A percentile compares a stretch with the other conserved stretches of the same genome.
Conservation (phyloP, 2,329 filamentous ascomycete species). For the Fusarium irregulare region DNA sequence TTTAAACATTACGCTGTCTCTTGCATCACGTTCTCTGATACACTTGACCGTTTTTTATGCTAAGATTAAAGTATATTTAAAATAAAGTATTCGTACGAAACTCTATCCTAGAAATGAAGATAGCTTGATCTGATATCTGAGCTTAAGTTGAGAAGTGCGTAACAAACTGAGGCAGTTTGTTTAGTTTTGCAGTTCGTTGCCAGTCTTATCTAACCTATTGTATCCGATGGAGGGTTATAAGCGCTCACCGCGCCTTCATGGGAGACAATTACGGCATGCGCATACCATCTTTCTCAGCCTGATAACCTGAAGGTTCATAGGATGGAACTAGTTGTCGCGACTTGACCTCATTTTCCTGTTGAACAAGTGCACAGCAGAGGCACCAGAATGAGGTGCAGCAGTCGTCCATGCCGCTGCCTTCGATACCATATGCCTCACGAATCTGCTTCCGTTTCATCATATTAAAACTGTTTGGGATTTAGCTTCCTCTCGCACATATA, state of each 20-base stretch:
- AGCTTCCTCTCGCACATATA: background rate
- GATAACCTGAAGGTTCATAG: background rate
- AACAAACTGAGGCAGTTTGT: too few species aligned
- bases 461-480: background rate
- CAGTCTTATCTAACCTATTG: too few species aligned
- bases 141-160: too few species aligned
- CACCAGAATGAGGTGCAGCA: constrained; percentile 23
- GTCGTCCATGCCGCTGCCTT: constrained; percentile 15
- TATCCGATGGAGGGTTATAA: background rate
- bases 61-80: too few species aligned
- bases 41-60: too few species aligned
- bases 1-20: too few species aligned
- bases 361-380: constrained; percentile 18
- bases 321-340: background rate
- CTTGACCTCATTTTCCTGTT: constrained; percentile 19
- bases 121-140: too few species aligned
- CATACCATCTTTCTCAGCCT: background rate
- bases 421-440: constrained; percentile 10
- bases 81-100: too few species aligned
- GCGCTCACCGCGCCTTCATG: background rate
- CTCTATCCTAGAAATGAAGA: too few species aligned
- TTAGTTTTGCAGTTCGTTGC: background rate
- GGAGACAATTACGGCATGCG: background rate
- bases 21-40: too few species aligned
- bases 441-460: background rate